phyloP scores from a whole-genome alignment of 345 rosid genomes.

The Arabidopsis arenosa region DNA sequence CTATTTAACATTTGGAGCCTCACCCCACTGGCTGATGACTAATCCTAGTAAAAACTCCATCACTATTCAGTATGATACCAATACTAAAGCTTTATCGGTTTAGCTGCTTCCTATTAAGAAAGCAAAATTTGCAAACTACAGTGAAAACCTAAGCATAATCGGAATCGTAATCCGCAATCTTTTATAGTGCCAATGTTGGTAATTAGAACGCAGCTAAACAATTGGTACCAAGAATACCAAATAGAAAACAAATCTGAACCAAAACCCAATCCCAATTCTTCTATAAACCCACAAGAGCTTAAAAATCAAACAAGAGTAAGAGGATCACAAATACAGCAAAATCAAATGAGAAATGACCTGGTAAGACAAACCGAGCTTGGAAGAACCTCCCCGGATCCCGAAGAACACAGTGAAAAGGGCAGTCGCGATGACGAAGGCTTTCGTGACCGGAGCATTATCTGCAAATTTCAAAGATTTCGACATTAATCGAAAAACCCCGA shows the following conservation, averaged over 20 bases:
- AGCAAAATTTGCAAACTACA: neutral
- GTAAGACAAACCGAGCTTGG: slow-evolving; percentile 71
- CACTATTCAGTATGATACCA: neutral
- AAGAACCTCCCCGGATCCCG: slow-evolving; percentile 75
- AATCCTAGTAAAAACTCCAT: slow-evolving; percentile 7
- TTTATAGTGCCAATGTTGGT: neutral
- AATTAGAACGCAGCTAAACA: neutral
- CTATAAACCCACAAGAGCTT: neutral
- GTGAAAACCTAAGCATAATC: neutral
- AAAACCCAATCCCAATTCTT: neutral
- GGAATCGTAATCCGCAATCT: neutral
- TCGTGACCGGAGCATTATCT: slow-evolving; percentile 94
- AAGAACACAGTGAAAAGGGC: slow-evolving; percentile 68
- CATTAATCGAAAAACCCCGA: slow-evolving; percentile 22
- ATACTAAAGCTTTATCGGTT: neutral
- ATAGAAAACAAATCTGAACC: neutral
- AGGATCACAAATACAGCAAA: neutral
- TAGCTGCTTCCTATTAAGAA: slow-evolving; percentile 15
- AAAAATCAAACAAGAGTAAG: neutral
- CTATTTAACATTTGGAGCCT: slow-evolving; percentile 8
- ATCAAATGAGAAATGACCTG: slow-evolving; percentile 51
- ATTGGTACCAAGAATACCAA: neutral
- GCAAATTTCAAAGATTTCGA: slow-evolving; percentile 9
- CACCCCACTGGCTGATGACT: neutral
- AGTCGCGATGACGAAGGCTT: slow-evolving; percentile 58